Base-by-base conservation (phyloP, 129 eudicot genomes). In the Scalesia atractyloides region DNA sequence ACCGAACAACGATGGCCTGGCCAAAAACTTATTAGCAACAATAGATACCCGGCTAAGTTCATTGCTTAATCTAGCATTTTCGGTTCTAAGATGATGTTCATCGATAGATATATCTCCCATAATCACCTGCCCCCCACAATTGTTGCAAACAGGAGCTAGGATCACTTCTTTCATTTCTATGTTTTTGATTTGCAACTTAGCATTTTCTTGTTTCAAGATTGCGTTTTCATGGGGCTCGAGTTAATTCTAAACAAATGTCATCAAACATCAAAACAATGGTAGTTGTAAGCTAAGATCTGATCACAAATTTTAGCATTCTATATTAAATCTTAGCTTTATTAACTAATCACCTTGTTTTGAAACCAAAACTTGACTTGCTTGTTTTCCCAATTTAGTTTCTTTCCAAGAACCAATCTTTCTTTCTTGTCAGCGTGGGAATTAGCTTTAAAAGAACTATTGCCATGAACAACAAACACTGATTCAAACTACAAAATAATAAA, bases 341-440 rank as follows among this genome's bases (percentile, higher is more conserved):
- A 20, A 7, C 5, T 10, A 76, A 58, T 79, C 74, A 88, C 97
- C 97, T 88, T 80, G 69, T 91, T 91, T 54, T 91, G 97, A 77
- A 91, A 91, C 97, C 97, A 91, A 82, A 86, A 88, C 61, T 91
- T 86, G 50, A 91, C 97, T 80, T 91, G 96, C 64, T 78, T 88
- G 81, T 70, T 82, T 73, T 86, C 96, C 89, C 88, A 81, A 70
- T 76, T 70, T 50, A 91, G 81, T 62, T 74, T 82, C 86, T 82
- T 84, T 24, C 93, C 96, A 62, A 91, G 87, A 41, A 88, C 96
- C 70, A 81, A 57, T 61, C 97, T 81, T 81, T 76, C 88, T 64
- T 84, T 88, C 81, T 91, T 93, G 79, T 91, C 92, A 64, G 97
- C 96, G 62, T 88, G 96, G 41, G 95, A 86, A 72, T 89, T 86